Evolutionary conservation across 768 basidiomycete genomes (phyloP), one percentile per base, ranked within the genome.

Genomic region (Lactarius tabidus): DNA sequence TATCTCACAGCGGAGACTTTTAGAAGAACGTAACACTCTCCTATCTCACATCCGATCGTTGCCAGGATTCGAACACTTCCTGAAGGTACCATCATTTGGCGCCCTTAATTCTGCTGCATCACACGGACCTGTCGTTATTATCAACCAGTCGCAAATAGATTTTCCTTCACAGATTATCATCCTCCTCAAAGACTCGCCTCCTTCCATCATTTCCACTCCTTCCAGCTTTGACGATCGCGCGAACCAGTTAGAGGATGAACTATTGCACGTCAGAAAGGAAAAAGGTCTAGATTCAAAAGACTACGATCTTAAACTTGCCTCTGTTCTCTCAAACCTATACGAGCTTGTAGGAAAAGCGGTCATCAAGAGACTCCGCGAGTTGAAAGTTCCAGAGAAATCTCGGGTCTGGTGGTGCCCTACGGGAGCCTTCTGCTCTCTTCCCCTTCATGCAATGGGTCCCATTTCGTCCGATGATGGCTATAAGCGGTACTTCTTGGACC

Each of bases 111-210:
- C 63, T 8, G 57, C 57, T 43, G 57, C 57, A 5, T 15, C 39
- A 5, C 39, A 8, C 20, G 63, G 63, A 9, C 52, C 57, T 1
- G 45, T 63, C 15, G 31, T 63, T 29, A 57, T 41, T 28, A 62
- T 39, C 29, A 56, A 48, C 54, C 51, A 48, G 39, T 41, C 5
- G 14, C 1, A 9, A 28, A 20, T 6, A 6, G 4, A n/a, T n/a
- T 31, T 31, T n/a, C 55, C 48, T 8, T 59, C 9, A n/a, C 51
- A 59, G 62, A 54, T n/a, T n/a, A 18, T 60, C 18, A 39, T 23
- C 9, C 18, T 63, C 15, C 35, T 31, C 33, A 28, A 17, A 59
- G 80, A 81, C 54, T 83, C 82, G 80, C 81, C 82, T 45, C 85
- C 86, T 73, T 86, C 85, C 83, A 6, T 41, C 7, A 54, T 64